Evolutionary conservation across 306 rosid species (phyloP), one percentile per base, ranked within the genome.

Genomic region (Nissolia schottii): DNA sequence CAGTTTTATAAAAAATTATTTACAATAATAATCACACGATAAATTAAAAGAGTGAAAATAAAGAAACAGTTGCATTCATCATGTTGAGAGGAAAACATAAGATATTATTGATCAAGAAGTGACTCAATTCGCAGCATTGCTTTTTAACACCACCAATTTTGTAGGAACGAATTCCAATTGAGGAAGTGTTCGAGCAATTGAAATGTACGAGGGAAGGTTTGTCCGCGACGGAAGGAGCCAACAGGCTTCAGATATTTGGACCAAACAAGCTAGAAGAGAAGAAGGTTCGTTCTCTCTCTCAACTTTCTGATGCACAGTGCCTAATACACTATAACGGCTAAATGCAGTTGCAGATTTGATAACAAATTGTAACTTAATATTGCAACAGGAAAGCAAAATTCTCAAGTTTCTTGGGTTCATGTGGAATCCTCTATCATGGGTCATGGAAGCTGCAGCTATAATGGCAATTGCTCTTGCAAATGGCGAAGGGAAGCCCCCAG

Each of bases 391-490:
- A 72, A 95, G 99, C 93, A 95, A 95, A 70, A 0, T 95, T 7
- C 96, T 95, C 71, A 95, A 95, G 90, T 95, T 95, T 85, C 90
- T 95, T 25, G 99, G 99, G 77, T 95, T 95, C 73, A 95, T 95
- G 99, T 95, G 99, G 99, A 95, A 95, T 75, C 99, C 99, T 20
- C 85, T 95, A 0, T 95, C 99, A 79, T 95, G 99, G 99, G 99
- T 91, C 73, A 95, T 95, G 99, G 99, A 91, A 82, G 85, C 96
- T 85, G 99, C 99, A 32, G 99, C 97, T 56, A 6, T 95, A 0
- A 95, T 95, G 99, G 97, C 99, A 1, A 95, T 95, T 86, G 99
- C 88, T 48, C 87, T 95, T 43, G 99, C 99, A 35, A 95, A 95
- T 54, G 99, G 99, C 0, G 87, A 37, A 0, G 93, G 96, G 24